Evolutionary conservation across 208 protist species (phyloP).

Genomic region (Leishmania lainsoni): DNA sequence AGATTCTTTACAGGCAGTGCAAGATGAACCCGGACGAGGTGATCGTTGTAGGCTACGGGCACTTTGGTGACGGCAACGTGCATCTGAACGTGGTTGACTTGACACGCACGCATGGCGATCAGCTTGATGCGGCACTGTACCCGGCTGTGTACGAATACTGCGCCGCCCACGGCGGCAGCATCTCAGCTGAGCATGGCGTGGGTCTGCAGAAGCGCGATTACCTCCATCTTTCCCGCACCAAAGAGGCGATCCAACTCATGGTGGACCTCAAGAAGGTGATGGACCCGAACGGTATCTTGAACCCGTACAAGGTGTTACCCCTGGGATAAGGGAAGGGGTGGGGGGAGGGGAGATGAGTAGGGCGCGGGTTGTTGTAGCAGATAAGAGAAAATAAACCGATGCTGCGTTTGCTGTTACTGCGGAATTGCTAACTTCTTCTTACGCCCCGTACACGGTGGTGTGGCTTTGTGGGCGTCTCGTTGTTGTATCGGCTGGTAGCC

Average conservation of each 20-base stretch:
- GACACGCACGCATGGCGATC: slow-evolving; percentile 48
- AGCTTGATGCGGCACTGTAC: slow-evolving; percentile 58
- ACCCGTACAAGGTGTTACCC: slow-evolving; percentile 95
- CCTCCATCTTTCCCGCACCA: slow-evolving; percentile 82
- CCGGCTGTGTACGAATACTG: slow-evolving; percentile 76
- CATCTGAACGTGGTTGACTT: slow-evolving; percentile 94
- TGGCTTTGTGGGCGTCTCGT: background rate
- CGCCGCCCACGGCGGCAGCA: slow-evolving; percentile 72
- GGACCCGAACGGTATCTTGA: slow-evolving; percentile 96
- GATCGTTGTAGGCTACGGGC: slow-evolving; percentile 93
- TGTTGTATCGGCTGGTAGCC: background rate
- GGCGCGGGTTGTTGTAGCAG: background rate
- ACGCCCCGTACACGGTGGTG: background rate
- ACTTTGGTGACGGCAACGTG: slow-evolving; percentile 97
- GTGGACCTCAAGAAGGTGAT: slow-evolving; percentile 85
- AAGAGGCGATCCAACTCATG: slow-evolving; percentile 89
- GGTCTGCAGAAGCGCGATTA: slow-evolving; percentile 90
- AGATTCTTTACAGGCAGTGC: slow-evolving; percentile 55
- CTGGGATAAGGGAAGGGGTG: slow-evolving; percentile 3
- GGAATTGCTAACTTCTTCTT: background rate
- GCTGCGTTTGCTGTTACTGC: background rate
- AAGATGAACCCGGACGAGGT: slow-evolving; percentile 63
- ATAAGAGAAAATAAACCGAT: background rate
- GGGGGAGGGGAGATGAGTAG: background rate
- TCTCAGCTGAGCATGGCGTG: slow-evolving; percentile 96